phyloP scores from a whole-genome alignment of 441 rosid genomes.

The Erodium moschatum region DNA sequence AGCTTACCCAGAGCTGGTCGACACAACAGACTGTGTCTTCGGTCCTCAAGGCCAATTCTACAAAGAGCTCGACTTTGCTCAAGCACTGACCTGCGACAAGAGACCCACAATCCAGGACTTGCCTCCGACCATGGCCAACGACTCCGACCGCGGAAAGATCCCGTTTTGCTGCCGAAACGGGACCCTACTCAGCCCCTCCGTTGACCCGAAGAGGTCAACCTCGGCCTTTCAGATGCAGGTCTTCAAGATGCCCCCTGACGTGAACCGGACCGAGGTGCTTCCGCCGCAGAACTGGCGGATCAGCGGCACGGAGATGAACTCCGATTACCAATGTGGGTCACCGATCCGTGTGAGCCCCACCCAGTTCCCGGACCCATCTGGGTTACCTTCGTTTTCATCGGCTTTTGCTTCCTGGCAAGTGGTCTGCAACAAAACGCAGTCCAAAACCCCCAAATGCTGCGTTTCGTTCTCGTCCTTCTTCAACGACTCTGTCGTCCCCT shows the following conservation, averaged over 20 bases:
- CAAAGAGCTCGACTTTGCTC: constrained; percentile 35
- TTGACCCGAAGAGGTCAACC: constrained; percentile 36
- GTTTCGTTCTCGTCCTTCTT: constrained; percentile 47
- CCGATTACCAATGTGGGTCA: constrained; percentile 34
- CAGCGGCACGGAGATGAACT: constrained; percentile 32
- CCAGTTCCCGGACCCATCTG: constrained; percentile 36
- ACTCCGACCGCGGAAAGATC: constrained; percentile 30
- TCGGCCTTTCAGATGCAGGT: constrained; percentile 47
- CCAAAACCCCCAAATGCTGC: constrained; percentile 37
- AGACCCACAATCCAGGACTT: constrained; percentile 39
- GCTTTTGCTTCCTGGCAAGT: constrained; percentile 51
- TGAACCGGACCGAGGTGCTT: constrained; percentile 32
- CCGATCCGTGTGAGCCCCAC: constrained; percentile 46
- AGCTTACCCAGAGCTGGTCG: constrained; percentile 39
- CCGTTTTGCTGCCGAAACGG: constrained; percentile 50
- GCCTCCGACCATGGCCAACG: constrained; percentile 37
- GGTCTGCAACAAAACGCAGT: constrained; percentile 41
- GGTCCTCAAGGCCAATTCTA: constrained; percentile 38
- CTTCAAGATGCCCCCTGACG: constrained; percentile 48
- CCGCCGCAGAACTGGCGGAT: constrained; percentile 46
- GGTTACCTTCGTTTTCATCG: constrained; percentile 32
- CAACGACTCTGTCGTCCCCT: constrained; percentile 45
- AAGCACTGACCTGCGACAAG: constrained; percentile 38
- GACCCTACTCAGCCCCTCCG: constrained; percentile 35
- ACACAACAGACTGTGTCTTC: constrained; percentile 37